A percentile compares a stretch with the other conserved stretches of the same genome.
These are phyloP conservation scores for Achlya hypogyna DNA, from an alignment of 352 stramenopile species.

Conservation along the genomic window DNA sequence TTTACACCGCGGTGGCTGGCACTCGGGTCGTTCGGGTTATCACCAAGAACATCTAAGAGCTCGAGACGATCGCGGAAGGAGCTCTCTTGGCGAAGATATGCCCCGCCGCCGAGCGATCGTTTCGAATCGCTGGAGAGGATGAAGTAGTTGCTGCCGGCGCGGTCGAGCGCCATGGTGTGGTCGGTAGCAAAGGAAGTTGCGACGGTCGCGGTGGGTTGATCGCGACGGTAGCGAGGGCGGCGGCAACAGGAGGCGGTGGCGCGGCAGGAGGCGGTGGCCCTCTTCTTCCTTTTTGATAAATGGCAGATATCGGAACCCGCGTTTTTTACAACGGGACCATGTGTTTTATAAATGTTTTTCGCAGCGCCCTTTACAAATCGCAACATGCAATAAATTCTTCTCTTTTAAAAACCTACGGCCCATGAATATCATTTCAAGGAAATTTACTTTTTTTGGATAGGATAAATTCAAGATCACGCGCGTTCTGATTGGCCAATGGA, in stretches of 20 bases:
- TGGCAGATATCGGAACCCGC: neutral
- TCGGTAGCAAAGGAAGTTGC: neutral
- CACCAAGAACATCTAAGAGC: constrained; percentile 13
- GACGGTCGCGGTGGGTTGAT: too few relatives aligned
- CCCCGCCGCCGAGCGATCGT: constrained; percentile 42
- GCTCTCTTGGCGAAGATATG: constrained; percentile 1
- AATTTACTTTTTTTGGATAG: neutral
- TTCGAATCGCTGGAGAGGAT: constrained; percentile 66
- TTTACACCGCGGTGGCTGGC: neutral
- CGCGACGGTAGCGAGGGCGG: too few relatives aligned
- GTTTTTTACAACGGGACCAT: neutral
- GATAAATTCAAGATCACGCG: neutral
- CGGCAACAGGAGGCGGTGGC: too few relatives aligned
- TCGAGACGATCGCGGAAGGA: constrained; percentile 22
- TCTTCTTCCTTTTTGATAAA: neutral
- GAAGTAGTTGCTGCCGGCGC: constrained; percentile 82
- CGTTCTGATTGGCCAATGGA: neutral
- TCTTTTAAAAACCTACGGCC: neutral
- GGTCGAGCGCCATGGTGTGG: constrained; percentile 16
- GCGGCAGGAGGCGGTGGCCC: too few relatives aligned
- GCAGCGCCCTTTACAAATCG: neutral
- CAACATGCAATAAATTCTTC: neutral
- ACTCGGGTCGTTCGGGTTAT: constrained; percentile 16
- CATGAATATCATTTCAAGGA: neutral
- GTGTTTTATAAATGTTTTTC: neutral